Conservation (phyloP, 805 yeast species). For the Saccharomycopsis javanensis region DNA sequence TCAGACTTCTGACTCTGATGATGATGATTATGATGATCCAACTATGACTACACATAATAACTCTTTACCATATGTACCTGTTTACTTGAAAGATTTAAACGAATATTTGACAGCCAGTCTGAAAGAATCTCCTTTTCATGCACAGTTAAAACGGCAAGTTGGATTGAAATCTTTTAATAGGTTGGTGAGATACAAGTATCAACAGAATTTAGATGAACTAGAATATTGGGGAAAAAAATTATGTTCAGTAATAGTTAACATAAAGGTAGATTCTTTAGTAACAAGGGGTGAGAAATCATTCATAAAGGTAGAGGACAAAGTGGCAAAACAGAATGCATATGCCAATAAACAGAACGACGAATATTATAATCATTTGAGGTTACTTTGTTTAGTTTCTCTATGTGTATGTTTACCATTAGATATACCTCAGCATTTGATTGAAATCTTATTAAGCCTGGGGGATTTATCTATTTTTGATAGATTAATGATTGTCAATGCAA, state of each 20-base stretch:
- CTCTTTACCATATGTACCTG: slow-evolving; percentile 11
- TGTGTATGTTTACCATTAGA: slow-evolving; percentile 2
- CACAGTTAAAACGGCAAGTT: slow-evolving; percentile 10
- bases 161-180: slow-evolving; percentile 10
- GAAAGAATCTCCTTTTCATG: slow-evolving; percentile 13
- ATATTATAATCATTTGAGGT: slow-evolving; percentile 11
- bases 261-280: slow-evolving; percentile 10
- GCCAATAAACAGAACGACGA: not conserved
- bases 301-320: not conserved
- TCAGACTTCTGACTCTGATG: slow-evolving; percentile 12
- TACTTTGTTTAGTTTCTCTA: slow-evolving; percentile 10
- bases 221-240: slow-evolving; percentile 14
- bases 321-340: not conserved
- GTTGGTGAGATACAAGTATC: slow-evolving; percentile 7
- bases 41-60: slow-evolving; percentile 16
- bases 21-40: slow-evolving; percentile 18
- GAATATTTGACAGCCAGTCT: slow-evolving; percentile 10
- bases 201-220: slow-evolving; percentile 7
- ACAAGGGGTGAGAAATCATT: not conserved
- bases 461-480: slow-evolving; percentile 80
- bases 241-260: slow-evolving; percentile 5
- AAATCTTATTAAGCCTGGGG: slow-evolving; percentile 39
- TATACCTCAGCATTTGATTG: slow-evolving; percentile 12
- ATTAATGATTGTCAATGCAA: slow-evolving; percentile 52
- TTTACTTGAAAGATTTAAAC: slow-evolving; percentile 15